Conservation (phyloP, 208 protist species). For the Trypanosoma boissoni region DNA sequence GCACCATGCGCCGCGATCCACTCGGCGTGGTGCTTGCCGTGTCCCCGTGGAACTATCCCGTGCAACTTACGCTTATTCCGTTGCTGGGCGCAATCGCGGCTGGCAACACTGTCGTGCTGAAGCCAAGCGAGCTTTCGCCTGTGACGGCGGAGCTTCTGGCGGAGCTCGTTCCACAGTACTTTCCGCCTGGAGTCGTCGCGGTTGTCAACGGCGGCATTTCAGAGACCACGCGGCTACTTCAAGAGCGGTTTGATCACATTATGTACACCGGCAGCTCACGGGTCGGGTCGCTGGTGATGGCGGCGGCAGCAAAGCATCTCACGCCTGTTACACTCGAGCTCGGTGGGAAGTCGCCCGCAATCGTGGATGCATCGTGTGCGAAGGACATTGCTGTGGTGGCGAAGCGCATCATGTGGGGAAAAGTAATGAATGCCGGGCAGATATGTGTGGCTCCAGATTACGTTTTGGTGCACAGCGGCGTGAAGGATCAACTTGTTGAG, state of each 20-base stretch:
- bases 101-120: conserved; percentile 90
- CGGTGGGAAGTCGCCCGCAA: conserved; percentile 92
- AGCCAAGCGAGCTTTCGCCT: conserved; percentile 74
- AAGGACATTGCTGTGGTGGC: conserved; percentile 54
- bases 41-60: conserved; percentile 92
- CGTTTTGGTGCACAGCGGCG: conserved; percentile 59
- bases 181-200: conserved; percentile 38
- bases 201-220: conserved; percentile 64
- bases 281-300: conserved; percentile 78
- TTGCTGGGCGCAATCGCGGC: conserved; percentile 82
- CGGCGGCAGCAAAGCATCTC: conserved; percentile 78
- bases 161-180: conserved; percentile 65
- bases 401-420: conserved; percentile 62
- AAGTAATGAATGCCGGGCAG: conserved; percentile 83
- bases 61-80: conserved; percentile 65
- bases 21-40: conserved; percentile 90
- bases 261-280: conserved; percentile 87
- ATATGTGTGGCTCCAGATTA: conserved; percentile 92
- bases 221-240: conserved; percentile 69
- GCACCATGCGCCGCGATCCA: conserved; percentile 52
- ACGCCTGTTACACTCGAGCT: conserved; percentile 93
- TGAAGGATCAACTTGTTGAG: conserved; percentile 49
- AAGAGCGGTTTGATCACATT: conserved; percentile 88
- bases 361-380: conserved; percentile 63
- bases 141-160: conserved; percentile 42